Conservation (phyloP, 1,284 basidiomycete genomes). For the Grifola frondosa region DNA sequence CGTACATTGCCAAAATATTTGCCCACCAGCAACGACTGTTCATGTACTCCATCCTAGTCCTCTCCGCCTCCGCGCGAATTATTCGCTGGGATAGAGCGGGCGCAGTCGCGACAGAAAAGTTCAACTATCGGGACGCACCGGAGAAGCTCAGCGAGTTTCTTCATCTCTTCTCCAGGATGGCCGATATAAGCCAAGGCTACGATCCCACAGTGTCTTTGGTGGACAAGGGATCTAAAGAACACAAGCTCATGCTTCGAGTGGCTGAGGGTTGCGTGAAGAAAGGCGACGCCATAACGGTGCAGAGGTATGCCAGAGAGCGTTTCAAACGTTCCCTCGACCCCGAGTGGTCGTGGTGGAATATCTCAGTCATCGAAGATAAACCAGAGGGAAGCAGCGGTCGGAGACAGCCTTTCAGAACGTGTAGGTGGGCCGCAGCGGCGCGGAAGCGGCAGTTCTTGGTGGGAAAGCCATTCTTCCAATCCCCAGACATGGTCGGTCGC, state of each 20-base stretch:
- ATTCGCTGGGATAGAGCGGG: constrained; percentile 10
- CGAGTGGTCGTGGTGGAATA: constrained; percentile 2
- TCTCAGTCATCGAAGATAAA: constrained; percentile 4
- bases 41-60: constrained; percentile 6
- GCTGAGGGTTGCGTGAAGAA: too few relatives aligned
- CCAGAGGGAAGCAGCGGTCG: too few relatives aligned
- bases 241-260: not conserved
- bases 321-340: constrained; percentile 3
- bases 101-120: not conserved
- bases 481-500: not conserved
- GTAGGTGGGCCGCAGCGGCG: too few relatives aligned
- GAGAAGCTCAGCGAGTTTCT: constrained; percentile 1
- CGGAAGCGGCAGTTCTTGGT: constrained; percentile 2
- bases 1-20: not conserved
- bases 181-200: not conserved
- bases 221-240: not conserved
- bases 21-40: constrained; percentile 10
- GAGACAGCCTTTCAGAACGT: too few relatives aligned
- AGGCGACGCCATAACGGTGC: too few relatives aligned
- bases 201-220: not conserved
- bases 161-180: not conserved
- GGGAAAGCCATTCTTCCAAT: constrained; percentile 1
- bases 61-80: constrained; percentile 1
- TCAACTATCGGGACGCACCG: constrained; percentile 1
- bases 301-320: not conserved